phyloP scores from a whole-genome alignment of 257 asterid species.

The Lavandula angustifolia region DNA sequence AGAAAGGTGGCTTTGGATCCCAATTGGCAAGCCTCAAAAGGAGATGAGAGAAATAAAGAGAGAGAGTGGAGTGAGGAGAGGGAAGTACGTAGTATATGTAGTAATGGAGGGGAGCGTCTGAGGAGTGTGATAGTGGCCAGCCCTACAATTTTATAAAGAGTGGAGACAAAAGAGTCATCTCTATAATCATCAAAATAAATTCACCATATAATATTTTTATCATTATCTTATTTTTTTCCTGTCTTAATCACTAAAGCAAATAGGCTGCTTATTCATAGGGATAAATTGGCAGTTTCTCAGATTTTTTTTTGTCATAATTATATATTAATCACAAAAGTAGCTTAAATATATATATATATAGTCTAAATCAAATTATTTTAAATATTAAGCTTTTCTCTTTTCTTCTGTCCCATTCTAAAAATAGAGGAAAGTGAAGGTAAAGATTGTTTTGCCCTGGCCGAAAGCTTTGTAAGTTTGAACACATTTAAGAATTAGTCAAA shows the following conservation, averaged over 20 bases:
- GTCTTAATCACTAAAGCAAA: constrained; percentile 38
- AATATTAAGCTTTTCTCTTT: neutral
- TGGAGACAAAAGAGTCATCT: constrained; percentile 76
- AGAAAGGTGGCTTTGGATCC: constrained; percentile 48
- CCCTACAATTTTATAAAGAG: constrained; percentile 58
- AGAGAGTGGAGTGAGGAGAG: neutral
- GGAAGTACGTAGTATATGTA: neutral
- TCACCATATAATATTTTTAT: constrained; percentile 17
- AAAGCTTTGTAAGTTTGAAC: constrained; percentile 23
- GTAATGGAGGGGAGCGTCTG: constrained; percentile 77
- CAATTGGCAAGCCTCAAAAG: constrained; percentile 48
- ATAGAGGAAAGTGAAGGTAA: neutral
- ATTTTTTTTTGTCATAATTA: constrained; percentile 6
- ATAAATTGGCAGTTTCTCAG: constrained; percentile 34
- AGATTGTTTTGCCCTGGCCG: constrained; percentile 21
- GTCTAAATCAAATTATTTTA: neutral
- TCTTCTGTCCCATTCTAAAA: neutral
- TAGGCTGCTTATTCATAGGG: constrained; percentile 17
- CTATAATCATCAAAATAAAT: constrained; percentile 41
- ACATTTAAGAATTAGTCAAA: neutral
- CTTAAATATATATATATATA: neutral
- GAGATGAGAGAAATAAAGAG: constrained; percentile 27
- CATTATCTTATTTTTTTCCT: constrained; percentile 23
- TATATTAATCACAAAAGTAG: neutral
- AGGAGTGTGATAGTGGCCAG: constrained; percentile 48